Evolutionary conservation across 23 red algal genomes (phyloP), one percentile per base, ranked within the genome.

Genomic region (Gracilaria domingensis): DNA sequence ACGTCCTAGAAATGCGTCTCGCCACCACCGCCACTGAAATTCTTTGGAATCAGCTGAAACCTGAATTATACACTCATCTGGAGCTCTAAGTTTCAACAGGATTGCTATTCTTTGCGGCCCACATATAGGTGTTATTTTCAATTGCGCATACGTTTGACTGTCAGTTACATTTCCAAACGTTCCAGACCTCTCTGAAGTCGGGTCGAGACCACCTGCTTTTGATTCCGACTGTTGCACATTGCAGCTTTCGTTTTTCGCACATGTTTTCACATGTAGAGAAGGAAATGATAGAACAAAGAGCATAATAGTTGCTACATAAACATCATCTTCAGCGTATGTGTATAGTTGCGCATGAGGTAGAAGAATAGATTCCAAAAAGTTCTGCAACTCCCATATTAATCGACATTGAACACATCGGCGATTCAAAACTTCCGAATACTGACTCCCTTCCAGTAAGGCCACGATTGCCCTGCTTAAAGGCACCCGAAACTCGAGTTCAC

Each of bases 361-460:
- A 26, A 77, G 40, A 8, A 51, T 50, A 0, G 72, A 77, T 28
- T 77, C 72, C 72, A 77, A 77, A 30, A 51, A 45, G 72, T 77
- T 77, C 38, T 77, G 72, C 45, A 77, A 12, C 42, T 77, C 72
- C 72, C 72, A 77, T 77, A 77, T 77, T 51, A 77, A 42, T 35
- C 72, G 72, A 51, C 72, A 51, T 50, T 77, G 72, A 30, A 77
- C 72, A 25, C 40, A 77, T 44, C 39, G 72, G 5, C 72, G 72
- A 49, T 51, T 20, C 11, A 77, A 30, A 30, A 42, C 72, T 50
- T 77, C 39, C 0, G 39, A 51, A 28, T 16, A 6, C 3, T 32
- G 72, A 33, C 9, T 37, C 11, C 12, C 5, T 77, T 30, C 72
- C 42, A 77, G n/a, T 2, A 50, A 21, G 20, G 40, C 7, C 17